Percentiles rank a stretch among this genome's conserved stretches.
phyloP scores from a whole-genome alignment of 495 filamentous ascomycete species.

The Penicillium manginii region DNA sequence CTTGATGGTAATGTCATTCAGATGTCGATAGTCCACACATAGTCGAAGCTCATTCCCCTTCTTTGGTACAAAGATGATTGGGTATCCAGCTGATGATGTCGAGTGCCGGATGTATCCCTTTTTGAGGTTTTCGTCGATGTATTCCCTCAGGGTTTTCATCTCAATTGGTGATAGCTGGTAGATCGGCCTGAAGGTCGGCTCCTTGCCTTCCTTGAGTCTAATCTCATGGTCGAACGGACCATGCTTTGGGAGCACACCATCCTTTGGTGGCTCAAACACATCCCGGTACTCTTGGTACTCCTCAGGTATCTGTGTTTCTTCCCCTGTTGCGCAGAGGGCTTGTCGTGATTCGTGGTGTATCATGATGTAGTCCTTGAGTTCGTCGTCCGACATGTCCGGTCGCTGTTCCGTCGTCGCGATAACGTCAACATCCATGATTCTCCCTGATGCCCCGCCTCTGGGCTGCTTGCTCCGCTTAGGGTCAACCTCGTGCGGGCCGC shows the following conservation, averaged over 20 bases:
- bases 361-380: not conserved
- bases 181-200: not conserved
- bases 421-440: not conserved
- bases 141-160: constrained; percentile 8
- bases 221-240: not conserved
- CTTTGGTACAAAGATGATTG: constrained; percentile 28
- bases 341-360: not conserved
- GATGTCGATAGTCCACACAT: constrained; percentile 23
- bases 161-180: not conserved
- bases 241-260: constrained; percentile 6
- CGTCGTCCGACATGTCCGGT: not conserved
- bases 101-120: constrained; percentile 21
- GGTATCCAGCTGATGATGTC: constrained; percentile 14
- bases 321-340: not conserved
- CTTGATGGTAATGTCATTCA: constrained; percentile 27
- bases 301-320: constrained; percentile 9
- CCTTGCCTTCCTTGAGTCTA: not conserved
- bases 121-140: constrained; percentile 22
- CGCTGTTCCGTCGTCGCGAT: not conserved
- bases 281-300: constrained; percentile 10
- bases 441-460: not conserved
- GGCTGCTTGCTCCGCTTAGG: not conserved
- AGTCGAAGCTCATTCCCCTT: constrained; percentile 19
- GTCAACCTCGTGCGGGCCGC: not conserved
- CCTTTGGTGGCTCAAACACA: constrained; percentile 2